These are phyloP conservation scores for Xylariaceae sp. DNA, from an alignment of 2,329 filamentous ascomycete genomes.

Conservation along the genomic window DNA sequence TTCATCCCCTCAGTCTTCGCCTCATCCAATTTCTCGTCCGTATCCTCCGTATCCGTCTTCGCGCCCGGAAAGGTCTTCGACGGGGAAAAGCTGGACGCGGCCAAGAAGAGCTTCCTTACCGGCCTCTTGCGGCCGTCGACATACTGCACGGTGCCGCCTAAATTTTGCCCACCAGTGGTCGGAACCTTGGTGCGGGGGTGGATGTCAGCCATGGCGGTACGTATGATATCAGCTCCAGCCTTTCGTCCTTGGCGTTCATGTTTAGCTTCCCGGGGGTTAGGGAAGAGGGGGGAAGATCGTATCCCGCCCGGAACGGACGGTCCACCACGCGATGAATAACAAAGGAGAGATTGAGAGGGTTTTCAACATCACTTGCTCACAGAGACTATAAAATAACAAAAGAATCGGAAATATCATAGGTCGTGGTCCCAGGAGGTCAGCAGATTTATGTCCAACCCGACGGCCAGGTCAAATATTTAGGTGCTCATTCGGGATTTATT, in stretches of 20 bases:
- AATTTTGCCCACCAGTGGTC: conserved; percentile 21
- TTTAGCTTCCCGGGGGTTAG: too few species aligned
- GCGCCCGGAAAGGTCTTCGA: conserved; percentile 23
- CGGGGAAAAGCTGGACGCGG: conserved; percentile 23
- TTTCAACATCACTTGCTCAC: too few species aligned
- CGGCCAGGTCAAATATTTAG: conserved; percentile 52
- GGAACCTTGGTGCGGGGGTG: conserved; percentile 23
- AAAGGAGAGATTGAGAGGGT: too few species aligned
- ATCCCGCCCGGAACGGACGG: too few species aligned
- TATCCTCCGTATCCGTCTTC: conserved; percentile 25
- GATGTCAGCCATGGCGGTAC: conserved; percentile 10
- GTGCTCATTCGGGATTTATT: conserved; percentile 47
- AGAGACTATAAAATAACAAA: too few species aligned
- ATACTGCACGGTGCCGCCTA: conserved; percentile 21
- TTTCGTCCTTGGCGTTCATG: too few species aligned
- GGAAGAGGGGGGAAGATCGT: too few species aligned
- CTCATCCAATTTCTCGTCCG: too few species aligned
- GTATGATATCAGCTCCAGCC: not conserved
- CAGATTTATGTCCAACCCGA: conserved; percentile 49
- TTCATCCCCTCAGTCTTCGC: conserved; percentile 20
- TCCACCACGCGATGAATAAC: too few species aligned
- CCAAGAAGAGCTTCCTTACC: conserved; percentile 22
- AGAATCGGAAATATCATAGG: conserved; percentile 23
- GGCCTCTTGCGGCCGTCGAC: conserved; percentile 25
- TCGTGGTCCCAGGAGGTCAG: conserved; percentile 58